These are phyloP conservation scores for Colletotrichum destructivum DNA, from an alignment of 2,329 filamentous ascomycete species.

Conservation along the genomic window DNA sequence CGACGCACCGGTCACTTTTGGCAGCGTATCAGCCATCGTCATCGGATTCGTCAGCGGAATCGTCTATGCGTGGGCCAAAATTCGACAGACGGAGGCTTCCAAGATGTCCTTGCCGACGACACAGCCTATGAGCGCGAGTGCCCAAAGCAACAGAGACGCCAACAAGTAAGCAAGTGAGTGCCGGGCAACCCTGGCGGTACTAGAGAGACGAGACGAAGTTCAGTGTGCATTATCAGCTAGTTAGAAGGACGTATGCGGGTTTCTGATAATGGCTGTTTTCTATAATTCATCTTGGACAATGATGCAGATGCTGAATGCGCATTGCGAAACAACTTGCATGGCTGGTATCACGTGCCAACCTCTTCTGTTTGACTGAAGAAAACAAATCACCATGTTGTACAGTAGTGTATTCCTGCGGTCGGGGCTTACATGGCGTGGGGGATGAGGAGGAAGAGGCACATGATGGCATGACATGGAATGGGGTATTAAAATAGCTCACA, in stretches of 20 bases:
- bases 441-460: neutral
- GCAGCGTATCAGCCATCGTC: constrained; percentile 90
- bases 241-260: neutral
- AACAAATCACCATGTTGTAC: constrained; percentile 18
- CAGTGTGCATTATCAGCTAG: neutral
- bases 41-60: constrained; percentile 94
- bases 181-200: too few relatives aligned
- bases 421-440: neutral
- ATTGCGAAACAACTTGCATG: neutral
- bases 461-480: constrained; percentile 1
- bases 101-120: constrained; percentile 79
- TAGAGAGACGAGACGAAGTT: neutral
- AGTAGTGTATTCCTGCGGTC: neutral
- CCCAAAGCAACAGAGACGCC: constrained; percentile 89
- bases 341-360: neutral
- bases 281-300: neutral
- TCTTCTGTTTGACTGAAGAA: neutral
- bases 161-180: constrained; percentile 63
- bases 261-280: neutral
- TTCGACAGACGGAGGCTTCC: constrained; percentile 80
- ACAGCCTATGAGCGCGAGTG: constrained; percentile 88
- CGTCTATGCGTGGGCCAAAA: constrained; percentile 89
- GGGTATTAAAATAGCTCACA: constrained; percentile 9
- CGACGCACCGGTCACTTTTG: constrained; percentile 91
- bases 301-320: neutral